Conservation (phyloP, 1,139 yeast genomes). For the Taiozyma sp. region DNA sequence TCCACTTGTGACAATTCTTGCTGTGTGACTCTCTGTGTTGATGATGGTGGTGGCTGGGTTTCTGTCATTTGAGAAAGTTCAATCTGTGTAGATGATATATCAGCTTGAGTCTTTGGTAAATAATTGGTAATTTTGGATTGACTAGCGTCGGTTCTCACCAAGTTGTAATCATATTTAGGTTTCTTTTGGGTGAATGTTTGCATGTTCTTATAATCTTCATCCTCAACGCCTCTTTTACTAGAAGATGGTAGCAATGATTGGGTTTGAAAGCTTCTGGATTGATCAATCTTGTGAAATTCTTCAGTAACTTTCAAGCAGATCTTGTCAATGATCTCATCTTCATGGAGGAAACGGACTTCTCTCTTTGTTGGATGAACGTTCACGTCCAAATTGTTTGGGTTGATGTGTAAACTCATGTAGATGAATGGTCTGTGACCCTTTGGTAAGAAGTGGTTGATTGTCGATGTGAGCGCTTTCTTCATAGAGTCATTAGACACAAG, state of each 20-base stretch:
- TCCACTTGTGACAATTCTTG: not conserved
- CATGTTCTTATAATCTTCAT: conserved; percentile 4
- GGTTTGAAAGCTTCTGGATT: conserved; percentile 64
- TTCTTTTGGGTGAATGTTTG: conserved; percentile 13
- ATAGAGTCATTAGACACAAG: conserved; percentile 81
- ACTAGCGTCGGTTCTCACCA: conserved; percentile 71
- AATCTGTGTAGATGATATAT: not conserved
- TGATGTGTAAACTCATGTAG: conserved; percentile 62
- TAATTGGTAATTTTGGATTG: conserved; percentile 55
- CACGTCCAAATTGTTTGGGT: conserved; percentile 76
- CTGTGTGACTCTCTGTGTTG: not conserved
- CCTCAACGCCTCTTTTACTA: conserved; percentile 5
- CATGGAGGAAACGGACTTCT: conserved; percentile 82
- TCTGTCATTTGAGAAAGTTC: not conserved
- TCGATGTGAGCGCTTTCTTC: conserved; percentile 59
- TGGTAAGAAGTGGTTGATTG: conserved; percentile 68
- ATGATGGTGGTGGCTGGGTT: not conserved
- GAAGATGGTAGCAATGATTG: conserved; percentile 45
- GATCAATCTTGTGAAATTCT: conserved; percentile 54
- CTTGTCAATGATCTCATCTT: conserved; percentile 75
- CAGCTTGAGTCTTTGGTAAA: conserved; percentile 21
- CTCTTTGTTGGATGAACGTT: conserved; percentile 95
- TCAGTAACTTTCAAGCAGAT: conserved; percentile 49
- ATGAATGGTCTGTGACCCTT: conserved; percentile 78
- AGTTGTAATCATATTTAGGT: conserved; percentile 49